Evolutionary conservation across 805 yeast species (phyloP).

Genomic region (Teunomyces stri): DNA sequence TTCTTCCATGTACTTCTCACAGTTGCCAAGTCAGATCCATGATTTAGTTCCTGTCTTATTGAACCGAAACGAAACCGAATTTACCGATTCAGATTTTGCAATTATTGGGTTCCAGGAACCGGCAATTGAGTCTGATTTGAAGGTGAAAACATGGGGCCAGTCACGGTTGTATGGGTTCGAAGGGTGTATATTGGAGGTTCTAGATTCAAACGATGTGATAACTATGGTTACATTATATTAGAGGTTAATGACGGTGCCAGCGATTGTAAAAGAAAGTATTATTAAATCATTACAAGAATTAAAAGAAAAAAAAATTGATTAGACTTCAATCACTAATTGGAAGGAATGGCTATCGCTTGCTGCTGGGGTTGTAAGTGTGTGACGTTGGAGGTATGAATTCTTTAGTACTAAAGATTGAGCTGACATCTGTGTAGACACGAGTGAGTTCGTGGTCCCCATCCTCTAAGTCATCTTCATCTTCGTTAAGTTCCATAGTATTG

Average conservation of each 20-base stretch:
- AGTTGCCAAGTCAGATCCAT: constrained; percentile 21
- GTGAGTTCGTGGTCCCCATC: constrained; percentile 13
- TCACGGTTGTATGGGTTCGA: constrained; percentile 39
- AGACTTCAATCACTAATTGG: not conserved
- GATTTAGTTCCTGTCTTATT: constrained; percentile 32
- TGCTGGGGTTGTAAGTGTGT: not conserved
- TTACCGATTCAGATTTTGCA: constrained; percentile 36
- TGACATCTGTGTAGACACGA: constrained; percentile 24
- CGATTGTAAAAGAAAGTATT: not conserved
- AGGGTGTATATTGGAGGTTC: constrained; percentile 43
- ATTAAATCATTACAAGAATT: not conserved
- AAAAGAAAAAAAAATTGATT: not conserved
- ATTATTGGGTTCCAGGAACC: constrained; percentile 18
- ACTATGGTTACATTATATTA: constrained; percentile 38
- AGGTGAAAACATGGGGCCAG: constrained; percentile 42
- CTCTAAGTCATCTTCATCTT: constrained; percentile 9
- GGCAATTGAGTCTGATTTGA: constrained; percentile 11
- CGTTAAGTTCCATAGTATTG: not conserved
- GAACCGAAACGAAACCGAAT: constrained; percentile 41
- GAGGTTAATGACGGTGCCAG: not conserved
- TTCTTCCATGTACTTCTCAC: constrained; percentile 30
- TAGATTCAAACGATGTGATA: constrained; percentile 35
- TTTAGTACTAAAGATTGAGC: constrained; percentile 27
- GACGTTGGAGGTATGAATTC: constrained; percentile 4
- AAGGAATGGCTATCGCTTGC: not conserved